Conservation (phyloP, 805 yeast species). For the Spathaspora gorwiae region DNA sequence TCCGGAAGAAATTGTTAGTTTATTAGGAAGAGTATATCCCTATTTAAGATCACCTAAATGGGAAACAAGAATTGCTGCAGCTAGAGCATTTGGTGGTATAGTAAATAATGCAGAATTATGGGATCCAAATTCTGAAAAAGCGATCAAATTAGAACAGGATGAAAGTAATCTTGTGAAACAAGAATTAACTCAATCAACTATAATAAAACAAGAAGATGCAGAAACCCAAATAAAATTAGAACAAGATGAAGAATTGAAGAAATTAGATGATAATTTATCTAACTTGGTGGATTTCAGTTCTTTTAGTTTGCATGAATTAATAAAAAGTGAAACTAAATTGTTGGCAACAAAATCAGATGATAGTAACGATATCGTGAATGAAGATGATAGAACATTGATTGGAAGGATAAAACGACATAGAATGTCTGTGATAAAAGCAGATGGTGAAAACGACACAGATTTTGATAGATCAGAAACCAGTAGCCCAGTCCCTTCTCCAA, state of each 20-base stretch:
- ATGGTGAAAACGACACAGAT: conserved; percentile 7
- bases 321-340: conserved; percentile 50
- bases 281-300: conserved; percentile 44
- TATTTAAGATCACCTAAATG: conserved; percentile 77
- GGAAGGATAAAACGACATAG: conserved; percentile 46
- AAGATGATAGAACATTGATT: conserved; percentile 28
- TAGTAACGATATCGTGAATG: conserved; percentile 5
- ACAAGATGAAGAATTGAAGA: conserved; percentile 40
- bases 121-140: conserved; percentile 67
- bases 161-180: conserved; percentile 7
- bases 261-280: conserved; percentile 35
- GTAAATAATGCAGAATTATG: conserved; percentile 72
- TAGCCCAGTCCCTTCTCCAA: conserved; percentile 3
- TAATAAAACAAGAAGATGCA: conserved; percentile 8
- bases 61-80: conserved; percentile 96
- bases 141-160: conserved; percentile 18
- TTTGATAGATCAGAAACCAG: not conserved
- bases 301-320: conserved; percentile 46
- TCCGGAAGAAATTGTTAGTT: conserved; percentile 83
- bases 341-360: conserved; percentile 60
- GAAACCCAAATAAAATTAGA: conserved; percentile 28
- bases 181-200: conserved; percentile 7
- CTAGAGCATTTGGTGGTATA: conserved; percentile 91
- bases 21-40: conserved; percentile 87
- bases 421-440: conserved; percentile 18